Evolutionary conservation across 2,329 filamentous ascomycete species (phyloP), one percentile per base, ranked within the genome.

Genomic region (Clonostachys byssicola): DNA sequence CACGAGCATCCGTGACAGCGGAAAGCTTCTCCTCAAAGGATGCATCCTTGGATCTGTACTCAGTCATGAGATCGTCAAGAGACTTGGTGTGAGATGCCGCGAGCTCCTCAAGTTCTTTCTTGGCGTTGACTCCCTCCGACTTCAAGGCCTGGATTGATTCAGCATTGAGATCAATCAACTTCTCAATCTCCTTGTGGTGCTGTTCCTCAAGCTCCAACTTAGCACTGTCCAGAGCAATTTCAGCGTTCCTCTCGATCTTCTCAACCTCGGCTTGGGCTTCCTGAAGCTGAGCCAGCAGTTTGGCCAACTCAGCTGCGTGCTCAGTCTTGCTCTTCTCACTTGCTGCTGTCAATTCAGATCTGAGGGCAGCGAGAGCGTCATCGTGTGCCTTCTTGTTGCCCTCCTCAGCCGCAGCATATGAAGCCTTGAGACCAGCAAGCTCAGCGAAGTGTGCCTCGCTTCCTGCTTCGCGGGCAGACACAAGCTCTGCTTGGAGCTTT

Each of bases 111-210:
- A 78, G 60, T 51, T 79, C 72, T 41, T 60, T 65, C 50, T 66
- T 63, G 12, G 63, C 60, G 30, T 65, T 62, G 5, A 60, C 56
- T 3, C 65, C 60, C 45, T 73, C 66, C 12, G 60, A 55, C 60
- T 70, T 72, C 56, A 72, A 57, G 34, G 55, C 58, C 13, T 72
- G 67, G 44, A 74, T 55, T 13, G 66, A 62, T 47, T 75, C 68
- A 5, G 65, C 62, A 51, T 76, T 70, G 46, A 66, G 60, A 18
- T 61, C 60, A 36, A 71, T 60, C 16, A 78, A 60, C 52, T 73
- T 73, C 53, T 76, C 70, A 20, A 81, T 63, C 49, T 77, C 72
- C 18, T 64, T 64, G 40, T 72, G 66, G 58, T 75, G 67, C 56
- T 66, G 68, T 35, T 67, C 62, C 51, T 75, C 65, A 38, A 75